Percentiles rank a stretch among this genome's conserved stretches.
These are phyloP conservation scores for Sicyos edulis DNA, from an alignment of 306 rosid genomes.

Conservation along the genomic window DNA sequence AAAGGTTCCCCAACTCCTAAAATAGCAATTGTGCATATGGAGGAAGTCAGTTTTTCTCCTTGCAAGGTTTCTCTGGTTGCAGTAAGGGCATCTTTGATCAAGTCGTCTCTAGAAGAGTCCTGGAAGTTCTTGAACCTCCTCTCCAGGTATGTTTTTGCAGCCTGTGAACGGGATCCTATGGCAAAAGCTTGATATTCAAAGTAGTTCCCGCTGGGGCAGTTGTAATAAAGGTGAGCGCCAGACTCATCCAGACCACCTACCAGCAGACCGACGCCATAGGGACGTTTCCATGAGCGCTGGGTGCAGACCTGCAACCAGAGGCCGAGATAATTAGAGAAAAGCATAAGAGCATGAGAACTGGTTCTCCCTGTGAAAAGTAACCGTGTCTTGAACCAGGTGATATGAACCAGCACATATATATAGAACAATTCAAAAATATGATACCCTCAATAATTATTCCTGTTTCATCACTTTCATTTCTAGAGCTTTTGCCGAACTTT, in stretches of 20 bases:
- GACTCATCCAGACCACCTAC: constrained; percentile 93
- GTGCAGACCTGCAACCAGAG: constrained; percentile 71
- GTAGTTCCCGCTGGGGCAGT: constrained; percentile 99
- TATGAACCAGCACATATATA: neutral
- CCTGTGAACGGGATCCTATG: constrained; percentile 98
- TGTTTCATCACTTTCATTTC: neutral
- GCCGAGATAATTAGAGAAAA: neutral
- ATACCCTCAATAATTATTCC: neutral
- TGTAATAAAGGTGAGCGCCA: constrained; percentile 95
- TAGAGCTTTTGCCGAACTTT: neutral
- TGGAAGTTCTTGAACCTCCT: constrained; percentile 66
- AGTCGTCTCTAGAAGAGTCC: constrained; percentile 64
- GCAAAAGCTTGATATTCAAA: constrained; percentile 98
- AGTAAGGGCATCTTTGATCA: constrained; percentile 90
- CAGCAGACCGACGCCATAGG: constrained; percentile 93
- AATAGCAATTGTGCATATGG: constrained; percentile 83
- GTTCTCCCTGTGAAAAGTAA: neutral
- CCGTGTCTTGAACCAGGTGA: neutral
- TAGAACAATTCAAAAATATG: neutral
- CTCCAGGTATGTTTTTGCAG: constrained; percentile 97
- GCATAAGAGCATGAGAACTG: neutral
- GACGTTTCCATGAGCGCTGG: constrained; percentile 98
- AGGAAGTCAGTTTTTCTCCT: constrained; percentile 83
- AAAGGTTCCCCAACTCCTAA: constrained; percentile 84
- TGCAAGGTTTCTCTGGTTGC: constrained; percentile 96